Percentiles rank a stretch among this genome's conserved stretches.
Conservation (phyloP, 768 basidiomycete species). For the Strobilomyces confusus region DNA sequence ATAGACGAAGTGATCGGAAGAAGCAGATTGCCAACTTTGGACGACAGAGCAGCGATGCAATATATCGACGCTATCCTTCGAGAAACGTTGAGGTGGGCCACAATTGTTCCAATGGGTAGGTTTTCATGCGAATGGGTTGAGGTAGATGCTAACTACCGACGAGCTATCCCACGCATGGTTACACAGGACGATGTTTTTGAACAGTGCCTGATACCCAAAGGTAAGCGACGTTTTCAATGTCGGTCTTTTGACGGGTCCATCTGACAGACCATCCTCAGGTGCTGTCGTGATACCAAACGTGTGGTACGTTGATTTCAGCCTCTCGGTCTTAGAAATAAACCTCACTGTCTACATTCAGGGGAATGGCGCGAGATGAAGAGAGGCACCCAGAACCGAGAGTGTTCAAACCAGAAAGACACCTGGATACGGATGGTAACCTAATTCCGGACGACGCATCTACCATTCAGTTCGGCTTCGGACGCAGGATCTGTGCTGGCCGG, state of each 20-base stretch:
- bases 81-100: constrained; percentile 23
- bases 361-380: constrained; percentile 23
- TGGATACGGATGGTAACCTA: constrained; percentile 20
- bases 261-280: constrained; percentile 11
- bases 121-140: background rate
- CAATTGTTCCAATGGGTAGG: constrained; percentile 20
- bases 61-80: constrained; percentile 23
- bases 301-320: constrained; percentile 8
- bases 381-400: constrained; percentile 25
- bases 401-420: constrained; percentile 34
- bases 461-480: constrained; percentile 34
- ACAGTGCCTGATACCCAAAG: constrained; percentile 50
- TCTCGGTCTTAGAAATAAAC: no score
- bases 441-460: constrained; percentile 18
- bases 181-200: constrained; percentile 40
- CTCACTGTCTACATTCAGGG: constrained; percentile 8
- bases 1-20: constrained; percentile 19
- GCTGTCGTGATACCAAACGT: constrained; percentile 21
- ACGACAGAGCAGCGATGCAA: constrained; percentile 16
- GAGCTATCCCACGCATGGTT: constrained; percentile 28
- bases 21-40: constrained; percentile 13
- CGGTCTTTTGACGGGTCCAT: background rate
- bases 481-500: constrained; percentile 23
- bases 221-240: constrained; percentile 13
- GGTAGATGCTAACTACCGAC: background rate